These are phyloP conservation scores for Globisporangium barbulae DNA, from an alignment of 352 stramenopile species.

Conservation along the genomic window DNA sequence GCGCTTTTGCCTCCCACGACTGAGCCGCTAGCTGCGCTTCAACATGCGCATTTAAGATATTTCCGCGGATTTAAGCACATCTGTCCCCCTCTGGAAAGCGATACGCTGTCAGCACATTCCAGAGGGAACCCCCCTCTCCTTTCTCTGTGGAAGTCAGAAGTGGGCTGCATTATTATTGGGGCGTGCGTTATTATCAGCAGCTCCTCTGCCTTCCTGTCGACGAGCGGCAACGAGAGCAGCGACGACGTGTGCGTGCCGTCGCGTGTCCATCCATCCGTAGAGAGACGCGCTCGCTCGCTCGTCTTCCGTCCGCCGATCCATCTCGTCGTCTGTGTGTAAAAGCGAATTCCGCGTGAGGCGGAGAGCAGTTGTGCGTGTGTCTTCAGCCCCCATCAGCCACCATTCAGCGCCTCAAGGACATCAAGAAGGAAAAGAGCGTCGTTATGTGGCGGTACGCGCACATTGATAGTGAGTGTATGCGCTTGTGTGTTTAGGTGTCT, in stretches of 20 bases:
- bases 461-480: background rate
- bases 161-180: background rate
- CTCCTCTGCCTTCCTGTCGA: conserved; percentile 1
- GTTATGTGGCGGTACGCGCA: conserved; percentile 17
- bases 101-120: background rate
- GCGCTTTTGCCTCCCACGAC: background rate
- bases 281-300: background rate
- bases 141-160: conserved; percentile 6
- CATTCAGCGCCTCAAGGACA: conserved; percentile 21
- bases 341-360: conserved; percentile 5
- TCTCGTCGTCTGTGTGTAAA: conserved; percentile 4
- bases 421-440: conserved; percentile 20
- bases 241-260: background rate
- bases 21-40: background rate
- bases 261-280: background rate
- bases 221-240: background rate
- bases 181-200: conserved; percentile 2
- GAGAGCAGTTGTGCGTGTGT: conserved; percentile 2
- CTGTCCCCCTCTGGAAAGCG: too few relatives aligned
- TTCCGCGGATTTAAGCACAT: too few relatives aligned
- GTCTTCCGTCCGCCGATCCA: background rate
- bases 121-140: background rate
- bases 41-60: background rate
- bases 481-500: background rate
- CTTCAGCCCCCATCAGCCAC: conserved; percentile 2